Evolutionary conservation across 257 asterid species (phyloP).

Genomic region (Capsicum baccatum): DNA sequence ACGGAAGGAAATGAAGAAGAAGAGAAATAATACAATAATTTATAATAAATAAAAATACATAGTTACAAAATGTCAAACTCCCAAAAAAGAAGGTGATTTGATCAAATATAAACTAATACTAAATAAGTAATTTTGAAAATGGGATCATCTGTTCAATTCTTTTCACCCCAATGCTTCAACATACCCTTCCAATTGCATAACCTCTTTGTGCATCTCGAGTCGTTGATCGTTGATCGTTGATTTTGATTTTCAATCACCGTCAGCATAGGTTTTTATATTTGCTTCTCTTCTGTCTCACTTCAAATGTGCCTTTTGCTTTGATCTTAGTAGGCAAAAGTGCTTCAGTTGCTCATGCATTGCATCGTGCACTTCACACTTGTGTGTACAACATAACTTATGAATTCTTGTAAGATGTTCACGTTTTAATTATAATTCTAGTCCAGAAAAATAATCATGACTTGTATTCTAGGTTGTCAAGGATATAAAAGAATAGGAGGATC

Average conservation of each 20-base stretch:
- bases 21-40: no score
- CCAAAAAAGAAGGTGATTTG: no score
- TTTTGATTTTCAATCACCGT: constrained; percentile 66
- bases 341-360: constrained; percentile 62
- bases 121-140: not conserved
- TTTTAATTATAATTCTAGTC: constrained; percentile 95
- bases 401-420: constrained; percentile 72
- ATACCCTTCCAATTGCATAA: constrained; percentile 73
- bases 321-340: constrained; percentile 58
- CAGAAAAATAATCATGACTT: constrained; percentile 86
- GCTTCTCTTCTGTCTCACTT: constrained; percentile 83
- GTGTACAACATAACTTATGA: constrained; percentile 84
- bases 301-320: constrained; percentile 84
- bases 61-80: no score
- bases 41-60: no score
- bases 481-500: constrained; percentile 78
- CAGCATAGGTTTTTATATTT: constrained; percentile 51
- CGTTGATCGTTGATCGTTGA: constrained; percentile 46
- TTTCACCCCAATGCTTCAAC: constrained; percentile 87
- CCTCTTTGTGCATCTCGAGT: constrained; percentile 63
- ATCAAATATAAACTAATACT: no score
- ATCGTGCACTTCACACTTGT: constrained; percentile 81
- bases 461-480: constrained; percentile 75
- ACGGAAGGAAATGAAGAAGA: no score
- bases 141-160: constrained; percentile 59